These are phyloP conservation scores for Lithocarpus polystachyus DNA, from an alignment of 306 rosid genomes.

Conservation along the genomic window DNA sequence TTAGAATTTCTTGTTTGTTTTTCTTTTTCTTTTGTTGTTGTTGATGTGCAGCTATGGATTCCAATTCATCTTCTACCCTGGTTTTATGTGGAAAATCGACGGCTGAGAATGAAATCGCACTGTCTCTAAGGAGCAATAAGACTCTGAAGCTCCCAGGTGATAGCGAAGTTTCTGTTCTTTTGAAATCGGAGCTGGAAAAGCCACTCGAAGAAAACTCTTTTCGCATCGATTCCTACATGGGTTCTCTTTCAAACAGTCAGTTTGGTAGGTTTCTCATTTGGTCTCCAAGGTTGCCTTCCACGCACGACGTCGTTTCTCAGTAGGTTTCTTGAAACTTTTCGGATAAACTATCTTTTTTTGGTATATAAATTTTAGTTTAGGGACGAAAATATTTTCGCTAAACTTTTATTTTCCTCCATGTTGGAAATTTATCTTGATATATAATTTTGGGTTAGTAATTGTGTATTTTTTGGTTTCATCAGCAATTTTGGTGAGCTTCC, in stretches of 20 bases:
- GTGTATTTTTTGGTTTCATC: conserved; percentile 28
- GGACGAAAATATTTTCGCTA: background rate
- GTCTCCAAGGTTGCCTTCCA: conserved; percentile 75
- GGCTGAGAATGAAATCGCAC: conserved; percentile 53
- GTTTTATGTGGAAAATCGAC: conserved; percentile 70
- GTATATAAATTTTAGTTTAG: too few relatives aligned
- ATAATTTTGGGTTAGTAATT: background rate
- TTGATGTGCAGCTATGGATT: conserved; percentile 38
- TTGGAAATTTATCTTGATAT: background rate
- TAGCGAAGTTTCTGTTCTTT: conserved; percentile 32
- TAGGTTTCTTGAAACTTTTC: conserved; percentile 26
- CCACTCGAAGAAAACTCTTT: conserved; percentile 38
- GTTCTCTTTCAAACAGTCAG: conserved; percentile 59
- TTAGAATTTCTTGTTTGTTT: background rate
- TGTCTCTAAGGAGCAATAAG: conserved; percentile 43
- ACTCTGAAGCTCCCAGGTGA: conserved; percentile 59
- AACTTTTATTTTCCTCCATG: background rate
- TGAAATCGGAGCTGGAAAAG: conserved; percentile 52
- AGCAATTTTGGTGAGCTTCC: conserved; percentile 91
- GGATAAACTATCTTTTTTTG: too few relatives aligned
- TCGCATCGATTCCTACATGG: conserved; percentile 50
- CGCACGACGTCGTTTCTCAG: conserved; percentile 85
- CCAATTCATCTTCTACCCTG: conserved; percentile 32
- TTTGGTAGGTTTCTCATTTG: conserved; percentile 84
- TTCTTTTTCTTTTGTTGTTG: background rate